A percentile compares a stretch with the other conserved stretches of the same genome.
Evolutionary conservation across 768 basidiomycete species (phyloP).

Genomic region (Boletus subparvulus): DNA sequence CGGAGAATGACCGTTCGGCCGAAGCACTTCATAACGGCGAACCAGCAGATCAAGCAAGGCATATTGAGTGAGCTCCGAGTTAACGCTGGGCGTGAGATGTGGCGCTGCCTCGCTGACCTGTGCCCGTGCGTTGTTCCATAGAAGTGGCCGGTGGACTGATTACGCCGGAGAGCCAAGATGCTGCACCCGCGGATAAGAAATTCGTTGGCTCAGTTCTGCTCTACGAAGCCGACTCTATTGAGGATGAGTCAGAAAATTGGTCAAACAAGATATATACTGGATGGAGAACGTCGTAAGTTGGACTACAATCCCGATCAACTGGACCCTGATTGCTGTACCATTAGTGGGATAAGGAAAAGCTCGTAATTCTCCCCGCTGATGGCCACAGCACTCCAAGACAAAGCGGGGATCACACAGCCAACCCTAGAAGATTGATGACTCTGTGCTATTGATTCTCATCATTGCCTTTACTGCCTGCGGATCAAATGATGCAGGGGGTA

Average conservation of each 20-base stretch:
- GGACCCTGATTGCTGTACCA: not conserved
- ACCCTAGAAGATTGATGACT: constrained; percentile 20
- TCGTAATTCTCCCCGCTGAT: constrained; percentile 46
- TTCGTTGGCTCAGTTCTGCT: constrained; percentile 62
- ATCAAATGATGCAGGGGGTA: constrained; percentile 5
- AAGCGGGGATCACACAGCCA: constrained; percentile 22
- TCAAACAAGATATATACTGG: constrained; percentile 47
- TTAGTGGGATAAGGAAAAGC: constrained; percentile 59
- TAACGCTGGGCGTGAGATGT: constrained; percentile 1
- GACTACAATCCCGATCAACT: not conserved
- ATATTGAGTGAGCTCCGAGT: constrained; percentile 46
- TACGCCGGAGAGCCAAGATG: constrained; percentile 55
- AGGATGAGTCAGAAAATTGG: constrained; percentile 40
- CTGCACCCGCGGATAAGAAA: constrained; percentile 48
- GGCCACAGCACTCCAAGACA: constrained; percentile 36
- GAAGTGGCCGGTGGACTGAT: constrained; percentile 59
- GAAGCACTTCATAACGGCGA: constrained; percentile 49
- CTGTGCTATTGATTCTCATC: not conserved
- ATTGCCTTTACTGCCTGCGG: not conserved
- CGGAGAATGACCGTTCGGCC: constrained; percentile 57
- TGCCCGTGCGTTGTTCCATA: constrained; percentile 2
- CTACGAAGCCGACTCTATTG: constrained; percentile 52
- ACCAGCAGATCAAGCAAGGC: constrained; percentile 41
- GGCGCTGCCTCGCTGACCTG: constrained; percentile 7
- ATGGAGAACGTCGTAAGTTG: constrained; percentile 41